These are phyloP conservation scores for Trichomonascus vanleenenianus DNA, from an alignment of 805 yeast genomes.

Conservation along the genomic window DNA sequence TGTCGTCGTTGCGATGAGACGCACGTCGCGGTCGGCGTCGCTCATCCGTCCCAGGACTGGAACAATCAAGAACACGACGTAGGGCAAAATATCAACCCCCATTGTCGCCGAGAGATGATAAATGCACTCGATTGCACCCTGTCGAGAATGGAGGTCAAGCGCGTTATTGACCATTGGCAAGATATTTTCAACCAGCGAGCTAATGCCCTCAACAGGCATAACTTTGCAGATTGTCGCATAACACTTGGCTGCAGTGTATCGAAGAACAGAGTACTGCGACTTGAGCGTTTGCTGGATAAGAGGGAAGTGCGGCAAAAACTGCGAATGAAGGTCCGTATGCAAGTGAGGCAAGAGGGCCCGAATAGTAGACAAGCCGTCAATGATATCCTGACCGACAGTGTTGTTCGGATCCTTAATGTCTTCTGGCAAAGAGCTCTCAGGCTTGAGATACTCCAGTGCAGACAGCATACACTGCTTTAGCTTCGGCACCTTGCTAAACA, in stretches of 20 bases:
- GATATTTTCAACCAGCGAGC: conserved; percentile 66
- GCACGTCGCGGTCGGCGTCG: conserved; percentile 82
- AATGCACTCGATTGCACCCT: conserved; percentile 89
- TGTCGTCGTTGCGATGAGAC: conserved; percentile 87
- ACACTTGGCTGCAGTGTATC: conserved; percentile 87
- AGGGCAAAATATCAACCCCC: conserved; percentile 88
- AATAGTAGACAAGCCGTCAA: conserved; percentile 80
- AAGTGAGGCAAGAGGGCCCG: conserved; percentile 65
- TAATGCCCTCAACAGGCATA: conserved; percentile 63
- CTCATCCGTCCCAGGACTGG: conserved; percentile 98
- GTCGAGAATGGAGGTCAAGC: conserved; percentile 61
- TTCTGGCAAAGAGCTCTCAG: conserved; percentile 22
- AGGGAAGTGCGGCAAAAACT: conserved; percentile 48
- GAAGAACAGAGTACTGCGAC: conserved; percentile 69
- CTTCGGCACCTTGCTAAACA: conserved; percentile 61
- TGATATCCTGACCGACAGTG: conserved; percentile 62
- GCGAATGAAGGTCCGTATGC: conserved; percentile 37
- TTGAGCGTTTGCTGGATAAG: conserved; percentile 46
- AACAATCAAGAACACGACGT: conserved; percentile 89
- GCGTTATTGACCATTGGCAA: conserved; percentile 79
- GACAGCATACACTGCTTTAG: conserved; percentile 57
- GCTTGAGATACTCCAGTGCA: conserved; percentile 42
- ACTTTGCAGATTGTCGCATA: conserved; percentile 70
- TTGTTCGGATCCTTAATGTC: conserved; percentile 31
- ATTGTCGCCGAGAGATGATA: conserved; percentile 77